Conservation (phyloP, 257 asterid species). For the Fraxinus americana region DNA sequence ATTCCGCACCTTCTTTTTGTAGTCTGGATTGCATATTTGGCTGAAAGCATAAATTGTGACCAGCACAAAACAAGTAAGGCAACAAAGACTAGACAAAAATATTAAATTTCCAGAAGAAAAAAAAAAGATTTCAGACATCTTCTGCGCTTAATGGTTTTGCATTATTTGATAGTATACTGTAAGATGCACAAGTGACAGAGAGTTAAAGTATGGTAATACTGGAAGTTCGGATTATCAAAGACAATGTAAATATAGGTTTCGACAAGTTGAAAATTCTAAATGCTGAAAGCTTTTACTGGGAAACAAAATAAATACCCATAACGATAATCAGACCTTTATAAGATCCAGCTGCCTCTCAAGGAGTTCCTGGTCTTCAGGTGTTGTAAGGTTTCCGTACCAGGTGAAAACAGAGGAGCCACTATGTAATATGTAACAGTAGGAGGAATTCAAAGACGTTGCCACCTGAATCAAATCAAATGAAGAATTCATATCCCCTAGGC, state of each 20-base stretch:
- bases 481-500: conserved; percentile 21
- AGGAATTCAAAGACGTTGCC: conserved; percentile 87
- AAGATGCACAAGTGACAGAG: neutral
- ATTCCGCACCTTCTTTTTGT: conserved; percentile 94
- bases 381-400: conserved; percentile 88
- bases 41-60: conserved; percentile 47
- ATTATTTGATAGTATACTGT: neutral
- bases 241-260: neutral
- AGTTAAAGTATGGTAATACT: neutral
- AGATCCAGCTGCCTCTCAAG: conserved; percentile 97
- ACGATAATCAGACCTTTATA: conserved; percentile 62
- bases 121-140: neutral
- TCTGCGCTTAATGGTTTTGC: neutral
- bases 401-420: conserved; percentile 77
- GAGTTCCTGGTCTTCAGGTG: conserved; percentile 86
- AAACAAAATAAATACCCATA: conserved; percentile 21
- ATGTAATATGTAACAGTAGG: conserved; percentile 91
- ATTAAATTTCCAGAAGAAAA: neutral
- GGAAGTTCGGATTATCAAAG: neutral
- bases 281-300: conserved; percentile 20
- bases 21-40: conserved; percentile 84
- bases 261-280: neutral
- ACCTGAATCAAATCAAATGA: conserved; percentile 54
- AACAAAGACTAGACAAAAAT: neutral
- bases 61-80: conserved; percentile 15